Percentiles rank a stretch among this genome's conserved stretches.
Conservation (phyloP, 345 rosid species). For the Populus tremula region DNA sequence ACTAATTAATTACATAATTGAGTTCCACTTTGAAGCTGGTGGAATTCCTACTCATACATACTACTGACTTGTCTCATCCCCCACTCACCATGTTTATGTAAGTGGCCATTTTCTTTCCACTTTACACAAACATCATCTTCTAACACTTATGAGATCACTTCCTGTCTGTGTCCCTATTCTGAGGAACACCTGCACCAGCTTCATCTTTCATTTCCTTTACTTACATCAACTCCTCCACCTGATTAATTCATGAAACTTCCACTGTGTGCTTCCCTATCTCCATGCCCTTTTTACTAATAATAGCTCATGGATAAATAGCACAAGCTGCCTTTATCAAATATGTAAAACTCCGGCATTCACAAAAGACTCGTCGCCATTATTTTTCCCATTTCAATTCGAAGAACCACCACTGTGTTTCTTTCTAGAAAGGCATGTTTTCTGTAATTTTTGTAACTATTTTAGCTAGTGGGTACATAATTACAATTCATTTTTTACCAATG, state of each 20-base stretch:
- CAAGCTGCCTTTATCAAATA: no score
- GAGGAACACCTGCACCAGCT: conserved; percentile 10
- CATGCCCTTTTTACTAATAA: no score
- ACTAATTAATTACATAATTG: neutral
- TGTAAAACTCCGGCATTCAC: neutral
- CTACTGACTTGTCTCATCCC: neutral
- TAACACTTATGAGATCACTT: conserved; percentile 8
- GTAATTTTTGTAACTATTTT: no score
- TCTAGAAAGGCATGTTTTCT: neutral
- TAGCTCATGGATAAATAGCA: neutral
- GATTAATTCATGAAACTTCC: neutral
- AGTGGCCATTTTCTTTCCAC: conserved; percentile 11
- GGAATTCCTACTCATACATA: conserved; percentile 29
- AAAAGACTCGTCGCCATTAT: neutral
- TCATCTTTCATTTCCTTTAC: neutral
- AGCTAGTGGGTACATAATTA: no score
- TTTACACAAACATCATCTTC: conserved; percentile 3
- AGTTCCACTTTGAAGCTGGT: conserved; percentile 30
- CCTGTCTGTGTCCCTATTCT: conserved; percentile 34
- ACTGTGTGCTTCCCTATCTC: no score
- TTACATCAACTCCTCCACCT: neutral
- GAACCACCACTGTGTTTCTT: neutral
- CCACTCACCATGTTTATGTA: conserved; percentile 14
- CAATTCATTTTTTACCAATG: no score
- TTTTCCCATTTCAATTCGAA: neutral